Conservation (phyloP, 2,329 filamentous ascomycete genomes). For the Colletotrichum sp. region DNA sequence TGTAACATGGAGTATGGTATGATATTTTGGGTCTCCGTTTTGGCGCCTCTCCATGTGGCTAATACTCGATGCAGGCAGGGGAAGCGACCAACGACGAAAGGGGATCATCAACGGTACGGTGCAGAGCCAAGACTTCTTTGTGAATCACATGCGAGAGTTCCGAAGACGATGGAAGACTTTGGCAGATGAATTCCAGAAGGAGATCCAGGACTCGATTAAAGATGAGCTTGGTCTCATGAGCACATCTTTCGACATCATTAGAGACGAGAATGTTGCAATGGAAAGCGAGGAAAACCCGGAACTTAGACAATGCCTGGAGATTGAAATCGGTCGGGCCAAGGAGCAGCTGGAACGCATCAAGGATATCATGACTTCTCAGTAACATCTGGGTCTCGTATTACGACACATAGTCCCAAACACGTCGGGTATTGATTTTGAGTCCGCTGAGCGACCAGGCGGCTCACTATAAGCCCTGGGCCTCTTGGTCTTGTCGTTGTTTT, state of each 20-base stretch:
- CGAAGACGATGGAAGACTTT: background rate
- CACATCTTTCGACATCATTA: background rate
- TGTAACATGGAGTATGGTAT: slow-evolving; percentile 38
- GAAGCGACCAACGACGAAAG: slow-evolving; percentile 37
- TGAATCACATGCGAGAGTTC: background rate
- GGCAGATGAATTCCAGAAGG: background rate
- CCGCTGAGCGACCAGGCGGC: background rate
- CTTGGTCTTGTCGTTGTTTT: background rate
- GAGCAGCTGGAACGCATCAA: background rate
- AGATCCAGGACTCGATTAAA: background rate
- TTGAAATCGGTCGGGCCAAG: background rate
- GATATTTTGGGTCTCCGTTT: background rate
- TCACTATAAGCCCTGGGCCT: background rate
- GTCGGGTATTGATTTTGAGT: background rate
- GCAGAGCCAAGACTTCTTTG: slow-evolving; percentile 31
- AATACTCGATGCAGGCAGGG: slow-evolving; percentile 1
- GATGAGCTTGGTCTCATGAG: background rate
- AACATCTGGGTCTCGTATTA: background rate
- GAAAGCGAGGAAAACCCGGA: background rate
- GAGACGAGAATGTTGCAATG: background rate
- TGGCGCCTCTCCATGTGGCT: background rate
- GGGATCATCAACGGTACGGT: slow-evolving; percentile 34
- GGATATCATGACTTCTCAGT: background rate
- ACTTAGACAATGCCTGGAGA: background rate
- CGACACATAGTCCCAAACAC: background rate